A percentile compares a stretch with the other conserved stretches of the same genome.
Evolutionary conservation across 2,329 filamentous ascomycete species (phyloP).

Genomic region (Phyllosticta citriasiana): DNA sequence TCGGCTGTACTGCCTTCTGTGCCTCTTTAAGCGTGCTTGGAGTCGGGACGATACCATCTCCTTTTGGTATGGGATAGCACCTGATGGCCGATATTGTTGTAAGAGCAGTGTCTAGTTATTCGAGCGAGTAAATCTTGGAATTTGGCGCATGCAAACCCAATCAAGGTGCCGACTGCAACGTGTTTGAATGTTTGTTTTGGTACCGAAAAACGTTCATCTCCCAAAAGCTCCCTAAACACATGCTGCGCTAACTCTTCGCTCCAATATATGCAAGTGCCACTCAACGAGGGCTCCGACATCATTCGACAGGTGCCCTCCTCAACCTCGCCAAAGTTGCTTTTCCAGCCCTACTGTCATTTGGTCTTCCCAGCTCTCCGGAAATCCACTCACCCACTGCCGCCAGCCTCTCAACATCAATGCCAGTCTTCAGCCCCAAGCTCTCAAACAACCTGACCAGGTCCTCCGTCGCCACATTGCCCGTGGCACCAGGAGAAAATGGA

Average conservation of each 20-base stretch:
- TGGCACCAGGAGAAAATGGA: constrained; percentile 75
- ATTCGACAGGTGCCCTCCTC: constrained; percentile 1
- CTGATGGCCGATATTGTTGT: not conserved
- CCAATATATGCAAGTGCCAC: not conserved
- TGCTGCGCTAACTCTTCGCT: not conserved
- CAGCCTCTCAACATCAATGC: constrained; percentile 41
- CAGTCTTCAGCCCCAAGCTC: constrained; percentile 63
- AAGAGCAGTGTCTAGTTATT: not conserved
- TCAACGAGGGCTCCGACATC: not conserved
- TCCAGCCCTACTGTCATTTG: constrained; percentile 30
- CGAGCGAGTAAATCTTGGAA: not conserved
- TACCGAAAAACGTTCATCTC: not conserved
- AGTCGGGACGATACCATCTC: constrained; percentile 9
- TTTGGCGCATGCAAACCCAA: not conserved
- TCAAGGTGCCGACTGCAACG: not conserved
- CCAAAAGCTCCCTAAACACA: not conserved
- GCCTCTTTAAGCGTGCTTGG: not conserved
- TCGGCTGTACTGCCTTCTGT: not conserved
- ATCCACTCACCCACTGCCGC: constrained; percentile 31
- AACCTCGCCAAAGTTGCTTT: constrained; percentile 10
- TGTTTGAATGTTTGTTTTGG: not conserved
- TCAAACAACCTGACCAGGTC: constrained; percentile 70
- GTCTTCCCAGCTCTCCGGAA: constrained; percentile 22
- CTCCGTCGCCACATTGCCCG: constrained; percentile 78
- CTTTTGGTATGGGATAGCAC: not conserved